Base-by-base conservation (phyloP, 1,284 basidiomycete species). In the Ustilago trichophora region DNA sequence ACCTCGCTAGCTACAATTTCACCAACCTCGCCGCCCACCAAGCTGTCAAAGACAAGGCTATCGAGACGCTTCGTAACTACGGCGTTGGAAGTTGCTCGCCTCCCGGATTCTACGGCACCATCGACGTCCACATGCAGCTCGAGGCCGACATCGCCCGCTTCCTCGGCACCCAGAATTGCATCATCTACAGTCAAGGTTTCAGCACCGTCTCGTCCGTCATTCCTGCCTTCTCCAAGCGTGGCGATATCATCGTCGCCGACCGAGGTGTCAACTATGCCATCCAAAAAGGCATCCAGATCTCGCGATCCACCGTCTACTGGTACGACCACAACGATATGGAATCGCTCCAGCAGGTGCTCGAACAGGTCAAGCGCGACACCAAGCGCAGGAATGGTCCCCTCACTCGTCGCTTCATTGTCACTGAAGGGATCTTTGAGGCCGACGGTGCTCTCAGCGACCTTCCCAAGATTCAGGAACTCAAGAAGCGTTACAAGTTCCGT, bases 181-280 rank as follows among this genome's bases (percentile, higher is more conserved):
- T 98, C 81, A 87, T 98, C 70, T 98, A 98, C 83, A 90, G 93
- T 3, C 96, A 98, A 83, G 90, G 89, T 8, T 98, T 96, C 83
- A 89, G 91, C 12, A 93, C 93, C 53, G 88, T 93, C 68, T 89
- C 91, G 2, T 96, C 93, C 19, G 93, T 95, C 76, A 98, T 98
- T 59, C 92, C 95, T 0, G 92, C 95, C 1, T 99, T 98, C 82
- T 92, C 91, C 84, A 99, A 99, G 82, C 89, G 96, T 68, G 94
- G 94, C 4, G 96, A 99, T 78, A 89, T 98, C 75, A 95, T 99
- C 78, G 91, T 99, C n/a, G 94, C 93, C 3, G 96, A 99, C 82
- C 88, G 92, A 25, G 89, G 90, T 34, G 90, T 95, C 75, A 96
- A 92, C 83, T 94, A 98, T 83, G 89, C 92, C 19, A 92, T 98